Evolutionary conservation across 2,329 filamentous ascomycete species (phyloP), one percentile per base, ranked within the genome.

Genomic region (Tolypocladium nubicola): DNA sequence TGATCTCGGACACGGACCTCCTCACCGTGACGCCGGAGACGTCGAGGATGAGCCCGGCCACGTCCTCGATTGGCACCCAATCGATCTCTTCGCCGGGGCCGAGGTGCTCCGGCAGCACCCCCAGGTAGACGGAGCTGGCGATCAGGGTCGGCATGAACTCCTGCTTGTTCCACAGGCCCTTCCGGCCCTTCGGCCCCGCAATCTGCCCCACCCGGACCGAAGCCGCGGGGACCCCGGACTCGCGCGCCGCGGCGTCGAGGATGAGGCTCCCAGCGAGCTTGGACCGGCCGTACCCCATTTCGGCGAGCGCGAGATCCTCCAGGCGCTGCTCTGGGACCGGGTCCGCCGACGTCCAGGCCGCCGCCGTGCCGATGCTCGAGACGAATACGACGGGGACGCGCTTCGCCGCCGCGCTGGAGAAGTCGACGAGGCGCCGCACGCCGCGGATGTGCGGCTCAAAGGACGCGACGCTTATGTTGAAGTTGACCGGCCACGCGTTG

Each of bases 71-170:
- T 0, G 82, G 79, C 1, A 79, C 71, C 82, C 82, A 85, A 63
- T 83, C 79, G 1, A 84, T 71, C 0, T 65, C 64, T 3, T 74
- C 65, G 64, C 75, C 68, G 2, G 63, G 58, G 0, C 79, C 81
- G 0, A 84, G 69, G 1, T 70, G 65, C 0, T 59, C 57, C 0
- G 82, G 82, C 2, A 84, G 63, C 7, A 73, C 66, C 0, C 76
- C 74, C 1, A 85, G 66, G 52, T 76, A 67, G 14, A 77, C 66
- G 0, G 79, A 83, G 52, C 78, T 81, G 1, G 73, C 71, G 19
- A 79, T 66, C 41, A 79, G 68, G 33, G 70, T 74, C 0, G 83
- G 83, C 2, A 85, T 64, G 77, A 80, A 85, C 59, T 86, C 83
- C 10, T 79, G 73, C 26, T 67, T 70, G 59, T 81, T 83, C 83